Evolutionary conservation across 768 basidiomycete species (phyloP).

Genomic region (Amanita pseudoporphyria): DNA sequence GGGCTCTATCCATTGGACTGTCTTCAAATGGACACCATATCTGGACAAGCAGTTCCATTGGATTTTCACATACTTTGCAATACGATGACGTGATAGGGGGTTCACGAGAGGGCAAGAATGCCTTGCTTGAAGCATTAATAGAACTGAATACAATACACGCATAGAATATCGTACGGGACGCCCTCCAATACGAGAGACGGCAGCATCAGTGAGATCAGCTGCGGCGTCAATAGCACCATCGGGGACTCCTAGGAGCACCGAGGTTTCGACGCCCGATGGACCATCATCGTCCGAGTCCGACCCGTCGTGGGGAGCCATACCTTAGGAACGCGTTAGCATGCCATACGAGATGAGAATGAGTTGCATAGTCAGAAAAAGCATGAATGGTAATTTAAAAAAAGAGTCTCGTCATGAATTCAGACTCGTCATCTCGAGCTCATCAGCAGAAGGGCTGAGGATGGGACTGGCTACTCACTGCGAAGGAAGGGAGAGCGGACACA

Average conservation of each 20-base stretch:
- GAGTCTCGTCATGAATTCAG: constrained; percentile 67
- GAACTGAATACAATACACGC: constrained; percentile 41
- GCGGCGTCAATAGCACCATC: constrained; percentile 56
- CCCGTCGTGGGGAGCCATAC: constrained; percentile 54
- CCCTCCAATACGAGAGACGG: constrained; percentile 86
- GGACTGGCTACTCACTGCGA: constrained; percentile 13
- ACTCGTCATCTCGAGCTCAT: constrained; percentile 70
- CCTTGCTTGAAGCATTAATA: constrained; percentile 47
- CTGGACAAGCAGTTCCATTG: constrained; percentile 79
- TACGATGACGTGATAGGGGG: constrained; percentile 52
- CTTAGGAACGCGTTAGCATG: constrained; percentile 12
- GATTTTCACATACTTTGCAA: constrained; percentile 61
- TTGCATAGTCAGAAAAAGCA: constrained; percentile 67
- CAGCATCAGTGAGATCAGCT: constrained; percentile 59
- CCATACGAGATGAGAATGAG: constrained; percentile 9
- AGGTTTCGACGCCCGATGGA: constrained; percentile 49
- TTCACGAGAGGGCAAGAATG: constrained; percentile 56
- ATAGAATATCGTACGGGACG: constrained; percentile 70
- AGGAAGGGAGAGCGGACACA: neutral
- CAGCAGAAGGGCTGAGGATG: constrained; percentile 12
- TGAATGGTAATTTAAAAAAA: constrained; percentile 74
- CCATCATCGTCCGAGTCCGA: constrained; percentile 74
- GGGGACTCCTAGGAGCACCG: constrained; percentile 71
- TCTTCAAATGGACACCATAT: constrained; percentile 87
- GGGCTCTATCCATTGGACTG: constrained; percentile 74